Percentiles rank a stretch among this genome's conserved stretches.
phyloP scores from a whole-genome alignment of 2,329 filamentous ascomycete genomes.

The Fusarium chuoi region DNA sequence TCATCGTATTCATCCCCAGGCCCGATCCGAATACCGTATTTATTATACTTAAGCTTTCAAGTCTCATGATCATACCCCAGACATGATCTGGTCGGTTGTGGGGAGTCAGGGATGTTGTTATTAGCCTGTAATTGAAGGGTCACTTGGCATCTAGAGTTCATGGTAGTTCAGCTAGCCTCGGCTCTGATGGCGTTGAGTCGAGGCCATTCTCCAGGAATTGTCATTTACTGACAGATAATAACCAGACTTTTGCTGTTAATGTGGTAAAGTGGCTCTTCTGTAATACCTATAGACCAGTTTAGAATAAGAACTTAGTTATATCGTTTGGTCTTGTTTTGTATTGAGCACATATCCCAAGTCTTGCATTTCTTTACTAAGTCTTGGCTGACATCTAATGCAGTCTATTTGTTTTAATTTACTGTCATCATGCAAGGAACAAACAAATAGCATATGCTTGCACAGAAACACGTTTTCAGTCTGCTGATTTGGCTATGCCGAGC shows the following conservation, averaged over 20 bases:
- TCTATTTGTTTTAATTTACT: background rate
- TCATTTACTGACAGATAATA: background rate
- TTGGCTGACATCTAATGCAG: background rate
- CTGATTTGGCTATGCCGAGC: background rate
- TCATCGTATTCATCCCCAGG: background rate
- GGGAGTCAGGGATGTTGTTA: background rate
- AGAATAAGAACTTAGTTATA: no score
- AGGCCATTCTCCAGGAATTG: background rate
- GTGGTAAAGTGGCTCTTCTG: accelerated
- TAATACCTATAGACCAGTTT: no score
- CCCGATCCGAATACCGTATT: background rate
- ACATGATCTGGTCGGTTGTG: background rate
- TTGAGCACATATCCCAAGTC: background rate
- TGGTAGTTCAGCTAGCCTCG: background rate
- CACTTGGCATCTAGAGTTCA: background rate
- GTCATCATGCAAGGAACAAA: background rate
- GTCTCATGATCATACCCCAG: background rate
- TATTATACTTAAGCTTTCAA: background rate
- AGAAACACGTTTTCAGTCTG: background rate
- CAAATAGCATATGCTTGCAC: background rate
- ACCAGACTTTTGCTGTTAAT: accelerated
- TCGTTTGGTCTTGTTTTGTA: no score
- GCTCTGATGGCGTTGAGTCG: background rate
- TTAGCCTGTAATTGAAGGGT: constrained; percentile 10
- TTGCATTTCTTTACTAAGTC: background rate